Evolutionary conservation across 208 protist genomes (phyloP).

Genomic region (Endotrypanum monterogeii): DNA sequence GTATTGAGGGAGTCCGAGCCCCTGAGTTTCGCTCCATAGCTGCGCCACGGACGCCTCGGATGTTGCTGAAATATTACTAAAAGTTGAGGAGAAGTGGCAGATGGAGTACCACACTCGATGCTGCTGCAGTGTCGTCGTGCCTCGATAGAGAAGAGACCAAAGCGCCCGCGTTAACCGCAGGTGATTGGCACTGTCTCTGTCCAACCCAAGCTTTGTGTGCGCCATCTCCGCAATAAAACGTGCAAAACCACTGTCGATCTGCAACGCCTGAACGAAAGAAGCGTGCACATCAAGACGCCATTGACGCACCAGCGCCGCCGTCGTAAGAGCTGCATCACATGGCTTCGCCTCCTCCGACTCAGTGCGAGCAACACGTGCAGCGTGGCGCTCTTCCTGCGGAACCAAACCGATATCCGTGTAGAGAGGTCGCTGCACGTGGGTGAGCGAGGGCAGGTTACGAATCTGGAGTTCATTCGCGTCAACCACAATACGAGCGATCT

Average conservation of each 20-base stretch:
- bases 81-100: conserved; percentile 75
- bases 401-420: conserved; percentile 87
- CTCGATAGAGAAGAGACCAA: conserved; percentile 51
- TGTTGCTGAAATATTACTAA: conserved; percentile 23
- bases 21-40: conserved; percentile 26
- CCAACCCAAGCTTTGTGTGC: conserved; percentile 69
- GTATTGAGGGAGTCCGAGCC: conserved; percentile 26
- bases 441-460: conserved; percentile 70
- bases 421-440: conserved; percentile 74
- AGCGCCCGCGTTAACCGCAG: conserved; percentile 46
- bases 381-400: conserved; percentile 74
- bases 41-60: conserved; percentile 20
- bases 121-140: conserved; percentile 50
- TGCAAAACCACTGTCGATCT: conserved; percentile 56
- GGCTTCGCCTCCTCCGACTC: conserved; percentile 42
- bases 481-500: conserved; percentile 72
- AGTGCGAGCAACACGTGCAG: conserved; percentile 64
- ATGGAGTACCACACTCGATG: conserved; percentile 62
- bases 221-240: conserved; percentile 54
- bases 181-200: conserved; percentile 33
- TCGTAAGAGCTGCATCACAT: conserved; percentile 14
- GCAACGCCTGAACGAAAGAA: conserved; percentile 58
- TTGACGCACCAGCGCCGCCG: conserved; percentile 30
- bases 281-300: conserved; percentile 58
- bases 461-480: conserved; percentile 57